Conservation (phyloP, 768 basidiomycete species). For the Tricholoma furcatifolium region DNA sequence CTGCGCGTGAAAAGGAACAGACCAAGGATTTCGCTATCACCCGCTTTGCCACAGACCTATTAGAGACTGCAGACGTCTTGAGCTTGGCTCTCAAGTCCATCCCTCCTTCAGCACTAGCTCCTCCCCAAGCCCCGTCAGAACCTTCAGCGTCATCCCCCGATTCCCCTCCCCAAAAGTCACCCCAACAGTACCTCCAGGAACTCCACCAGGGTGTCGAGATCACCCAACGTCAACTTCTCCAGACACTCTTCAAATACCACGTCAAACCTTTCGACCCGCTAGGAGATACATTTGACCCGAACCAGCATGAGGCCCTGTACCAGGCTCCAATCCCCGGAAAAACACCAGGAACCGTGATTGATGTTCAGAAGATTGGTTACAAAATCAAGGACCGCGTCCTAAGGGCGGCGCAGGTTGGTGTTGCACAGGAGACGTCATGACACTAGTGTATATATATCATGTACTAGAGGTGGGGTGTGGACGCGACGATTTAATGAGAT, state of each 20-base stretch:
- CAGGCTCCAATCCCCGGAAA: slow-evolving; percentile 90
- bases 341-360: slow-evolving; percentile 85
- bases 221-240: slow-evolving; percentile 86
- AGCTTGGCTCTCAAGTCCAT: slow-evolving; percentile 81
- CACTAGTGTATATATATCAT: slow-evolving; percentile 14
- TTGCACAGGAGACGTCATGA: slow-evolving; percentile 69
- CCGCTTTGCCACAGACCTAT: slow-evolving; percentile 85
- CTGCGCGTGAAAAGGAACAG: slow-evolving; percentile 88
- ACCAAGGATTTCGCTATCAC: slow-evolving; percentile 92
- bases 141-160: slow-evolving; percentile 25
- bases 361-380: slow-evolving; percentile 89
- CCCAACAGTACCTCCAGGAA: slow-evolving; percentile 60
- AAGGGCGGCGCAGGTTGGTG: slow-evolving; percentile 95
- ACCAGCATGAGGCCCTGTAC: slow-evolving; percentile 92
- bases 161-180: slow-evolving; percentile 45
- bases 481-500: slow-evolving; percentile 13
- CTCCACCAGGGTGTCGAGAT: slow-evolving; percentile 87
- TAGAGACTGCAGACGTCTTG: slow-evolving; percentile 90
- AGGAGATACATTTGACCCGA: slow-evolving; percentile 94
- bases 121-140: slow-evolving; percentile 25
- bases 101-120: slow-evolving; percentile 45
- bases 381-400: slow-evolving; percentile 92
- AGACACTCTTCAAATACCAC: slow-evolving; percentile 89
- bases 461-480: slow-evolving; percentile 19
- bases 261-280: slow-evolving; percentile 90